phyloP scores from a whole-genome alignment of 2,329 filamentous ascomycete genomes.

The Emergomyces orientalis region DNA sequence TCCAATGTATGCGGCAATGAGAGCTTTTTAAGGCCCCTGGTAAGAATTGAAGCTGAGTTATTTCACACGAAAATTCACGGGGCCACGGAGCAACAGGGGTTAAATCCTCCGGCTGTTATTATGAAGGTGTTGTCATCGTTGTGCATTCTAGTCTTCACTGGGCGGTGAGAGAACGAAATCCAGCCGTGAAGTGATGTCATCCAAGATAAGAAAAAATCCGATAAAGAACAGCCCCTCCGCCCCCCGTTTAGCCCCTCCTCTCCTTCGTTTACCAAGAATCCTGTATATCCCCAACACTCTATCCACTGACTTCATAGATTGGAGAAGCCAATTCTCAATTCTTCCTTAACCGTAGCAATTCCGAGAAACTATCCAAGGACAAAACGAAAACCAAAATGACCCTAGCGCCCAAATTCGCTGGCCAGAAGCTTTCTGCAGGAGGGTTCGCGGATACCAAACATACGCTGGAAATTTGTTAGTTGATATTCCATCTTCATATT shows the following conservation, averaged over 20 bases:
- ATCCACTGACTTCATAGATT: not conserved
- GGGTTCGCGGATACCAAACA: slow-evolving; percentile 21
- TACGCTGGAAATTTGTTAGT: slow-evolving; percentile 34
- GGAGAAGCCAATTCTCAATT: not conserved
- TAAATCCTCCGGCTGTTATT: not conserved
- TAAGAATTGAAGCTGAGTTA: too few relatives aligned
- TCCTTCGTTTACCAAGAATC: not conserved
- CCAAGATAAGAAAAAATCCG: not conserved
- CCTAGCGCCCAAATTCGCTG: slow-evolving; percentile 50
- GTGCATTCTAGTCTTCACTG: not conserved
- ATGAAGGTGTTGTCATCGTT: not conserved
- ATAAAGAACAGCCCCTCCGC: not conserved
- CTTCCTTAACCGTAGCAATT: not conserved
- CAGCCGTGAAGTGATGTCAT: not conserved
- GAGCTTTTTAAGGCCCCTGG: too few relatives aligned
- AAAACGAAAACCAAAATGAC: slow-evolving; percentile 38
- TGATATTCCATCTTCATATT: not conserved
- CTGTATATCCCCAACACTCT: not conserved
- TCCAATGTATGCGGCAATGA: too few relatives aligned
- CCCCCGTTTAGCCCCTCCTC: not conserved
- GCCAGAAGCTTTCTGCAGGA: slow-evolving; percentile 34
- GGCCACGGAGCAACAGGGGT: not conserved
- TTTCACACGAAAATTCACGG: too few relatives aligned
- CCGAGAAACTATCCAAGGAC: not conserved
- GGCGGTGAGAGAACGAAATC: not conserved